These are phyloP conservation scores for Aegilops sharonensis DNA, from an alignment of 176 grass and related monocot species.

Conservation along the genomic window DNA sequence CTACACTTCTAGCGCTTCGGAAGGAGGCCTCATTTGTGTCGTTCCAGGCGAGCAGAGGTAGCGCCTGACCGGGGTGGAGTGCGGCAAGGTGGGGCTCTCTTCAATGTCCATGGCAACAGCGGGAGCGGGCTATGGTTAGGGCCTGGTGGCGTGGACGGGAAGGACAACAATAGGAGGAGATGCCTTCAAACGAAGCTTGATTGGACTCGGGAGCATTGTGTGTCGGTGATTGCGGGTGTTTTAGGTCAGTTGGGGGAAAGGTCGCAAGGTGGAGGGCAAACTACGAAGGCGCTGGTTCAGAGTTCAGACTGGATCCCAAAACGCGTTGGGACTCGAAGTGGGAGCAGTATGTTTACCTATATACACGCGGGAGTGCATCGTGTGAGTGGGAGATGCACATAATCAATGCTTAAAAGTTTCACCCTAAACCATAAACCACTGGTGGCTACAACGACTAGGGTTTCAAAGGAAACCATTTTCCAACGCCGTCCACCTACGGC, in stretches of 20 bases:
- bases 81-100: no score
- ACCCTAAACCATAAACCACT: no score
- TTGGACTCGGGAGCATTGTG: background rate
- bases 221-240: no score
- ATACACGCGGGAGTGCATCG: no score
- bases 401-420: no score
- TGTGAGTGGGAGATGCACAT: no score
- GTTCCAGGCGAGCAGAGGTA: background rate
- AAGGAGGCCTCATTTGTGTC: background rate
- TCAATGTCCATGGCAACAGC: background rate
- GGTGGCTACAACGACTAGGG: no score
- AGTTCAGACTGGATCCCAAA: no score
- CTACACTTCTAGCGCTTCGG: slow-evolving; percentile 57
- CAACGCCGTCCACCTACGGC: no score
- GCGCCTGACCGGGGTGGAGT: background rate
- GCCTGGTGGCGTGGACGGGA: background rate
- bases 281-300: no score
- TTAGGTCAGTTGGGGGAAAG: background rate
- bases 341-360: no score
- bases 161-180: background rate
- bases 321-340: background rate
- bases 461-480: no score
- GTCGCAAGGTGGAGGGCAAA: background rate
- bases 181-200: background rate
- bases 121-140: background rate